These are phyloP conservation scores for Arthrobotrys conoides DNA, from an alignment of 2,329 filamentous ascomycete genomes.

Conservation along the genomic window DNA sequence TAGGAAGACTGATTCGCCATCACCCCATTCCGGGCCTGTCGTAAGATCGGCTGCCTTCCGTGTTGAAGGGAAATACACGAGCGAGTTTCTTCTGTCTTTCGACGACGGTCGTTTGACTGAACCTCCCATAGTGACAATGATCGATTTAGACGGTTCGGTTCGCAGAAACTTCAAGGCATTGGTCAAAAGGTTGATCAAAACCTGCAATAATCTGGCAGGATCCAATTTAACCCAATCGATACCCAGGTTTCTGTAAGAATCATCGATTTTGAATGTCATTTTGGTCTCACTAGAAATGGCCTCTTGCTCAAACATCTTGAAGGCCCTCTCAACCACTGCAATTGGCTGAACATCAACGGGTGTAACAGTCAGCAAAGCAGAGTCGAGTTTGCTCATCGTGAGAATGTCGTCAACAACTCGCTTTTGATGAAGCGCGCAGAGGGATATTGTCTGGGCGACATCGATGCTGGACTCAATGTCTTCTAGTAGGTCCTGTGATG, in stretches of 20 bases:
- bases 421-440: slow-evolving; percentile 86
- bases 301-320: slow-evolving; percentile 86
- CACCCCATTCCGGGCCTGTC: slow-evolving; percentile 66
- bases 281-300: slow-evolving; percentile 79
- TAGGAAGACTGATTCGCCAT: slow-evolving; percentile 75
- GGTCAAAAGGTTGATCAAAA: slow-evolving; percentile 75
- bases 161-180: slow-evolving; percentile 78
- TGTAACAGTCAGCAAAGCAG: slow-evolving; percentile 75
- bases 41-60: slow-evolving; percentile 63
- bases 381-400: slow-evolving; percentile 73
- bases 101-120: slow-evolving; percentile 70
- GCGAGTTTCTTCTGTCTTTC: slow-evolving; percentile 64
- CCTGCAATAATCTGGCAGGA: slow-evolving; percentile 80
- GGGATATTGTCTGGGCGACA: slow-evolving; percentile 83
- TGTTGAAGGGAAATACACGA: slow-evolving; percentile 66
- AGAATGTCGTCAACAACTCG: slow-evolving; percentile 78
- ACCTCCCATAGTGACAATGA: slow-evolving; percentile 77
- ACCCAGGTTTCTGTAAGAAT: slow-evolving; percentile 75
- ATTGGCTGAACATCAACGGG: slow-evolving; percentile 79
- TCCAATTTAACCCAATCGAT: slow-evolving; percentile 82
- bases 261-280: slow-evolving; percentile 78
- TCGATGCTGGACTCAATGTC: slow-evolving; percentile 72
- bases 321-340: slow-evolving; percentile 77
- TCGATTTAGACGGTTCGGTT: slow-evolving; percentile 73
- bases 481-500: slow-evolving; percentile 35